Evolutionary conservation across 225 moss, liverwort and hornwort species (phyloP), one percentile per base, ranked within the genome.

Genomic region (Polytrichum commune): DNA sequence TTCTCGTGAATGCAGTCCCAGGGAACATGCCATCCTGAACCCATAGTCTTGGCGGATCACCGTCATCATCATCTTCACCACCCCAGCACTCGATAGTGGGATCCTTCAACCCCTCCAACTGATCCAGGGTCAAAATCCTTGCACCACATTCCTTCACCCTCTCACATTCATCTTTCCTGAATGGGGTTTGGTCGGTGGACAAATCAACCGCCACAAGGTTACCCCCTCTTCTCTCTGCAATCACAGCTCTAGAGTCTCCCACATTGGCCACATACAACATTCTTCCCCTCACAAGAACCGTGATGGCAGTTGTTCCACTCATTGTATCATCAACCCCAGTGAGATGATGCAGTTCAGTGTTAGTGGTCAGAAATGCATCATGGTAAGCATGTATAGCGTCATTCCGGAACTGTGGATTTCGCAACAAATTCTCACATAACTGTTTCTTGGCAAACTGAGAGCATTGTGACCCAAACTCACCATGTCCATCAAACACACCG

Each of bases 401-500:
- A 1, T 73, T 55, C 13, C 78, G 85, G 26, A 75, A 97, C 23
- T 97, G 89, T 23, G 86, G 86, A 27, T 74, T 94, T 4, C 87
- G 80, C 65, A 97, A 35, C 72, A 97, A 33, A 62, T 92, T 94
- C 66, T 97, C 92, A 54, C 97, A 94, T 19, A 97, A 46, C 5
- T 80, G 60, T 76, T 84, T 80, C 81, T 92, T 90, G 24, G 85
- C 91, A 55, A 94, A 97, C 85, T 97, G 97, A 4, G 97, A 97
- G 75, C 97, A 97, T 65, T 92, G 91, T 4, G 97, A 87, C 53
- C 97, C 97, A 8, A 86, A 93, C 80, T 97, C 97, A 5, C 97
- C 97, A 30, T 97, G 97, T 26, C 97, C 97, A 76, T 97, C 97
- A 16, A 97, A 97, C 0, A 97, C 92, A n/a, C 97, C 97, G 57